Conservation (phyloP, 225 moss, liverwort and hornwort species). For the Antitrichia curtipendula region DNA sequence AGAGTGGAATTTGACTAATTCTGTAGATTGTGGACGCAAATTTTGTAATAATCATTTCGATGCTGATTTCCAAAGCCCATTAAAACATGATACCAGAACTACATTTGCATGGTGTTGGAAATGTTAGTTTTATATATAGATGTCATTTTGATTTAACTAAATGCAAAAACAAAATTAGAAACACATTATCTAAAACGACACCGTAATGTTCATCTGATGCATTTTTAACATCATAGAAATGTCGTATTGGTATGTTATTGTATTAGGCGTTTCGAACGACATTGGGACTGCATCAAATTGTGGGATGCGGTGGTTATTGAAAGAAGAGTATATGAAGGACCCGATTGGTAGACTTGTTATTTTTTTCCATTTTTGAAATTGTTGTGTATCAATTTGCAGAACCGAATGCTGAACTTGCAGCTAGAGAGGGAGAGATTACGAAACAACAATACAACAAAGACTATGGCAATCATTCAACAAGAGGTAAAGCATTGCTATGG, state of each 20-base stretch:
- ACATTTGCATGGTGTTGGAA: neutral
- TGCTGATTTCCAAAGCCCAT: neutral
- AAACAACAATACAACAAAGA: conserved; percentile 23
- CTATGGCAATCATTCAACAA: conserved; percentile 24
- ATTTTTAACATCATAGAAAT: neutral
- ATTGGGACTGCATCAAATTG: fast-evolving
- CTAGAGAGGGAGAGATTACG: conserved; percentile 43
- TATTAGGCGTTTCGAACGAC: neutral
- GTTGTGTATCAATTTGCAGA: neutral
- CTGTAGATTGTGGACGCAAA: fast-evolving
- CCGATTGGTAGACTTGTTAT: neutral
- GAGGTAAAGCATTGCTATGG: neutral
- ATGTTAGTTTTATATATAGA: neutral
- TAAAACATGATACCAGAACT: neutral
- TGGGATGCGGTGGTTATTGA: neutral
- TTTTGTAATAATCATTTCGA: neutral
- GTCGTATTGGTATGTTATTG: no score
- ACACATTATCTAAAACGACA: neutral
- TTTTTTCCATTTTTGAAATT: neutral
- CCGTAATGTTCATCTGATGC: neutral
- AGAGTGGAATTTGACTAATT: neutral
- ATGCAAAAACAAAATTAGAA: neutral
- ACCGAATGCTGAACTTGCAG: conserved; percentile 36
- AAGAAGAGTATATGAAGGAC: neutral
- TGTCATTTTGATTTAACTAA: no score